Base-by-base conservation (phyloP, 2,329 filamentous ascomycete species). In the Ambrosiella xylebori region DNA sequence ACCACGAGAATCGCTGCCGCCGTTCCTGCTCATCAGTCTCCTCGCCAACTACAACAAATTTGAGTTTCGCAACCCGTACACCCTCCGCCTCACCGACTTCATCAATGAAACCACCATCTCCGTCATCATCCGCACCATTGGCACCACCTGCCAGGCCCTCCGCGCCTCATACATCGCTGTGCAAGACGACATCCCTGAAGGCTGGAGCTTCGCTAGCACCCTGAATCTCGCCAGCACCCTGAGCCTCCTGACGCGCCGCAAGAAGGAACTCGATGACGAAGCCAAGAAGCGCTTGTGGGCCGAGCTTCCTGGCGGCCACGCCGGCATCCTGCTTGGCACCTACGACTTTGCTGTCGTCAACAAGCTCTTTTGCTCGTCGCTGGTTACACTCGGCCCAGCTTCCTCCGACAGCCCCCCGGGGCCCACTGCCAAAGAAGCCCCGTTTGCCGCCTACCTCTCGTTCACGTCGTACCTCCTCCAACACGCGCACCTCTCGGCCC, bases 31-130 rank as follows among this genome's bases (percentile, higher is more conserved):
- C 8, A 76, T 96, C 17, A 91, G 91, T 11, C 76, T 97, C 3
- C 74, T 98, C 57, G 86, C 88, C 63, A 98, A 97, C 71, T 97
- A 97, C 77, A 97, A 98, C 77, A 98, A 97, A 69, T 98, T 98
- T 66, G 93, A 98, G 70, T 91, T 94, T 59, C 90, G 95, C 68
- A 98, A 98, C 64, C 91, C 91, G 0, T 98, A 98, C 65, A 85
- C 93, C 65, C 74, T 94, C 62, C 86, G 91, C 36, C 77, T 98
- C 13, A 89, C 91, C 65, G 90, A 97, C 68, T 97, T 97, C 69
- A 88, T 96, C 65, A 95, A 98, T 66, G 90, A 97, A 66, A 74
- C 77, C 0, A 85, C 86, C 1, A 96, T 97, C 65, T 79, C 84
- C 61, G 88, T 87, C 65, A 86, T 95, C 62, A 81, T 95, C 50